Conservation (phyloP, 768 basidiomycete species). For the Phylloporus rhodoxanthus region DNA sequence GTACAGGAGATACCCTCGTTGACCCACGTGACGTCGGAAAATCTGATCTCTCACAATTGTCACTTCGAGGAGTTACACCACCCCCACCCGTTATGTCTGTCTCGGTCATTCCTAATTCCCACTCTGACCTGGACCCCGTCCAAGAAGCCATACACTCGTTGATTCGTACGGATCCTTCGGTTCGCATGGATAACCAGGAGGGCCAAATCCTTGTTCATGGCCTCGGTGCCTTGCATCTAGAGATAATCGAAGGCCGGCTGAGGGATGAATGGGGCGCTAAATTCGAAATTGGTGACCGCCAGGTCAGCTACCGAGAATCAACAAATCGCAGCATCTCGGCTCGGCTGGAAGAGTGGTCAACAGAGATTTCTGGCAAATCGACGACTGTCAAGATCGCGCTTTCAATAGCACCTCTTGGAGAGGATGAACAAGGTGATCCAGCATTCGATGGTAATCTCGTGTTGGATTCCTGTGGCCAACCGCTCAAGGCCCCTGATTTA, state of each 20-base stretch:
- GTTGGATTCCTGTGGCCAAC: conserved; percentile 45
- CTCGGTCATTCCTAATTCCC: conserved; percentile 74
- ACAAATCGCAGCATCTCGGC: conserved; percentile 23
- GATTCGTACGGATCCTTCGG: conserved; percentile 84
- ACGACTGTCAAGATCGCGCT: conserved; percentile 49
- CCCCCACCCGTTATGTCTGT: conserved; percentile 84
- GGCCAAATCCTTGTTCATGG: conserved; percentile 82
- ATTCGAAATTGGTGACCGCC: conserved; percentile 71
- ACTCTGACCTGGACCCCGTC: conserved; percentile 72
- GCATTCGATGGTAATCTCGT: conserved; percentile 77
- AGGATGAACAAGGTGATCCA: conserved; percentile 56
- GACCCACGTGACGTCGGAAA: conserved; percentile 39
- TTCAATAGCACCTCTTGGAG: conserved; percentile 46
- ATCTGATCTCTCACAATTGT: conserved; percentile 31
- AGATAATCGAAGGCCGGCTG: conserved; percentile 79
- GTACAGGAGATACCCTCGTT: conserved; percentile 82
- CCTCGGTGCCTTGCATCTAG: conserved; percentile 81
- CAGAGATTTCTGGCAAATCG: conserved; percentile 56
- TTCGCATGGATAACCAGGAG: conserved; percentile 73
- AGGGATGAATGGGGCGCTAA: conserved; percentile 72
- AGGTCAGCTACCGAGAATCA: conserved; percentile 77
- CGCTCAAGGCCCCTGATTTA: conserved; percentile 48
- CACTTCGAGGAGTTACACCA: conserved; percentile 60
- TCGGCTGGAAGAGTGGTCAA: conserved; percentile 48
- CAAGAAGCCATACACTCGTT: conserved; percentile 68